A percentile compares a stretch with the other conserved stretches of the same genome.
These are phyloP conservation scores for Chlamydomonas reinhardtii DNA, from an alignment of 163 green algal species.

Conservation along the genomic window DNA sequence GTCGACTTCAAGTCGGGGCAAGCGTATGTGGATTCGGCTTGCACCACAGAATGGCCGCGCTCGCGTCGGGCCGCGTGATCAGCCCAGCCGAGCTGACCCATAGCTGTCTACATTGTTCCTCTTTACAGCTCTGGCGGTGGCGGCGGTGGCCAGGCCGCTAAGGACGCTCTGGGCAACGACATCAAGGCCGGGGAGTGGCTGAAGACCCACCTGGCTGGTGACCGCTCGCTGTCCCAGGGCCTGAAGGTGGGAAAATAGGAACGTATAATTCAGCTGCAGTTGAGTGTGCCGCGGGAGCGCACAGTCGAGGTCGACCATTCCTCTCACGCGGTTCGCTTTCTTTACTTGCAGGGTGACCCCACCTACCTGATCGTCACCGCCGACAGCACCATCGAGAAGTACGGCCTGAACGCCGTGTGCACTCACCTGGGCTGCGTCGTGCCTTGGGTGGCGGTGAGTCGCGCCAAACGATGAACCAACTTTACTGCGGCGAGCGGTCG, in stretches of 20 bases:
- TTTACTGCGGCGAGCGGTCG: too few relatives aligned
- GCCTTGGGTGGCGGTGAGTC: slow-evolving; percentile 88
- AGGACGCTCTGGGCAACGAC: slow-evolving; percentile 96
- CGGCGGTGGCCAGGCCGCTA: slow-evolving; percentile 85
- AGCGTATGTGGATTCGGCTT: background rate
- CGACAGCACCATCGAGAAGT: slow-evolving; percentile 89
- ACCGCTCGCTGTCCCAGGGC: slow-evolving; percentile 92
- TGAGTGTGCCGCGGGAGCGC: too few relatives aligned
- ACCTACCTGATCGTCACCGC: slow-evolving; percentile 97
- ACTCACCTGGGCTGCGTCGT: slow-evolving; percentile 99
- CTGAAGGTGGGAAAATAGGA: slow-evolving; percentile 83
- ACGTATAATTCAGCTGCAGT: background rate
- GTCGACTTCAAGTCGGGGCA: too few relatives aligned
- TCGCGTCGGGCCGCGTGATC: too few relatives aligned
- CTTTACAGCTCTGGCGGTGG: slow-evolving; percentile 78
- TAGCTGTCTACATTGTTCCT: background rate
- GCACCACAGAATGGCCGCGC: background rate
- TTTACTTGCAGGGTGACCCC: slow-evolving; percentile 86
- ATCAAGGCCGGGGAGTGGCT: slow-evolving; percentile 90
- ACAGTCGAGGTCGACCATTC: too few relatives aligned
- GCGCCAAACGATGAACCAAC: too few relatives aligned
- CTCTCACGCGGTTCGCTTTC: too few relatives aligned
- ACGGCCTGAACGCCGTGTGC: slow-evolving; percentile 98
- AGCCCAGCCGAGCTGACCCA: too few relatives aligned
- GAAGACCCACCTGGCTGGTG: slow-evolving; percentile 86